Conservation (phyloP, 257 asterid genomes). For the Solanum piurae region DNA sequence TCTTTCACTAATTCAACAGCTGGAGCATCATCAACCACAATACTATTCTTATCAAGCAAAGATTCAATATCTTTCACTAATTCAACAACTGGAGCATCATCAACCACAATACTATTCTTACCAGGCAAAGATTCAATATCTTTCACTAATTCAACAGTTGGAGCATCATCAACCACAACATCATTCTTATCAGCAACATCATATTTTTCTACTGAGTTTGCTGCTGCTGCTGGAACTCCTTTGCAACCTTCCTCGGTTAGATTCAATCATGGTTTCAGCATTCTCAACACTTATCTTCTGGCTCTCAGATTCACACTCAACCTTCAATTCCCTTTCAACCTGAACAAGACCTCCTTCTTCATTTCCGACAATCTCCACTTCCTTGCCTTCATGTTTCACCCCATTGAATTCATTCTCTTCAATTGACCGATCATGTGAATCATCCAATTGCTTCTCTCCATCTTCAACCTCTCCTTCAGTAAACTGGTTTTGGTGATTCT, state of each 20-base stretch:
- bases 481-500: slow-evolving; percentile 13
- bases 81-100: slow-evolving; percentile 12
- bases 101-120: neutral
- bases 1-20: slow-evolving; percentile 12
- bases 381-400: neutral
- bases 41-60: neutral
- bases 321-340: slow-evolving; percentile 19
- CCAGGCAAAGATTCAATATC: slow-evolving; percentile 15
- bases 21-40: slow-evolving; percentile 9
- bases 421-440: neutral
- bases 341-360: slow-evolving; percentile 7
- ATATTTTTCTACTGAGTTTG: slow-evolving; percentile 25
- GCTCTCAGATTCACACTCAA: slow-evolving; percentile 13
- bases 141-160: slow-evolving; percentile 15
- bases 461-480: slow-evolving; percentile 25
- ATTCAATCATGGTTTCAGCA: slow-evolving; percentile 14
- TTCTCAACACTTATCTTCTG: slow-evolving; percentile 11
- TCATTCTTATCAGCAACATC: slow-evolving; percentile 7
- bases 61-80: slow-evolving; percentile 14
- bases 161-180: slow-evolving; percentile 9
- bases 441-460: slow-evolving; percentile 10
- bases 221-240: slow-evolving; percentile 24
- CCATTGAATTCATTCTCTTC: slow-evolving; percentile 4
- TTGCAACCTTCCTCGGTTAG: slow-evolving; percentile 21
- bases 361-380: neutral